Percentiles rank a stretch among this genome's conserved stretches.
These are phyloP conservation scores for Plasmodium knowlesi DNA, from an alignment of 169 alveolate genomes.

Conservation along the genomic window DNA sequence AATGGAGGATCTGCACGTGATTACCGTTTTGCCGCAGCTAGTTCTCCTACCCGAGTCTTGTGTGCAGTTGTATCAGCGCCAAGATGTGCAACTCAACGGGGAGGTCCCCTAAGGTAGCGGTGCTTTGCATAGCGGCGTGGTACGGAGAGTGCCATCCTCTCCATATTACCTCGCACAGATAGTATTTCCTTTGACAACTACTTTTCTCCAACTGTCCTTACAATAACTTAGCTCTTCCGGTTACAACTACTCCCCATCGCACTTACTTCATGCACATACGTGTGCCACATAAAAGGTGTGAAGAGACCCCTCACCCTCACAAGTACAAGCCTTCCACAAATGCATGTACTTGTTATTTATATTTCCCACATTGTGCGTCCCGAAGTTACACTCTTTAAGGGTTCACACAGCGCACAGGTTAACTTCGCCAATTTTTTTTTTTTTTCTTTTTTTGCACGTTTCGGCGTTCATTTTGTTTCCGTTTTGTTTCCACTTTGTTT, in stretches of 20 bases:
- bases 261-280: neutral
- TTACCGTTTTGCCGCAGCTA: conserved; percentile 95
- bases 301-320: neutral
- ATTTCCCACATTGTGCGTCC: neutral
- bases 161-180: neutral
- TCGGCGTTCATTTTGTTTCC: neutral
- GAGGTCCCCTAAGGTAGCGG: conserved; percentile 1
- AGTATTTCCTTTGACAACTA: neutral
- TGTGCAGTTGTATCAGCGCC: conserved; percentile 88
- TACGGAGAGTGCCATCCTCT: neutral
- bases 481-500: neutral
- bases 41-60: conserved; percentile 94
- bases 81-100: conserved; percentile 79
- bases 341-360: neutral
- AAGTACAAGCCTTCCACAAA: neutral
- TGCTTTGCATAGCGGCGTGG: neutral
- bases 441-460: neutral
- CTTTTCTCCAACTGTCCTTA: neutral
- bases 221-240: neutral
- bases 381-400: neutral
- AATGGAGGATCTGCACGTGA: conserved; percentile 95
- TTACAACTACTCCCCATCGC: neutral
- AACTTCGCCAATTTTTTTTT: neutral
- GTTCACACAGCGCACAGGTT: neutral
- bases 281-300: neutral